Base-by-base conservation (phyloP, 2,329 filamentous ascomycete species). In the Zalaria sp. region DNA sequence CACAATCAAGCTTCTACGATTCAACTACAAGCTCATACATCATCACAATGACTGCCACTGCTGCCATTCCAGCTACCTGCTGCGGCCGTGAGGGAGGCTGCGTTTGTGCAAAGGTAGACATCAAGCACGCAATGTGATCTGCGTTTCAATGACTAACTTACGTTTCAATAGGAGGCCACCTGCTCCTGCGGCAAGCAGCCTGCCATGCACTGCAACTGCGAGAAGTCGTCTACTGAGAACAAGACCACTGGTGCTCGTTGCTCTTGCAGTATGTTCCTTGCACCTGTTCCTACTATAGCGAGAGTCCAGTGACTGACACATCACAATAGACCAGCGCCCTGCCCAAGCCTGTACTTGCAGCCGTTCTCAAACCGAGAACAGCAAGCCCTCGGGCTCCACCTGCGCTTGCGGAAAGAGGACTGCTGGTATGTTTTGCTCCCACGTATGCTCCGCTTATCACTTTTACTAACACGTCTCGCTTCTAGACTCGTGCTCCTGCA, bases 171-270 rank as follows among this genome's bases (percentile, higher is more conserved):
- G 41, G 71, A 77, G 52, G 73, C 75, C 47, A 76, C 64, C 46
- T 94, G 87, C 76, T 93, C 85, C 10, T 96, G 89, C 61, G 89
- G 89, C 57, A 79, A 94, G 69, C 75, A 91, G 59, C 76, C 79
- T 3, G 89, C 89, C 39, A 77, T 94, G 38, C 72, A 88, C 60
- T 96, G 89, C 75, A 82, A 71, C 47, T 95, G 89, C 68, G 77
- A 77, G 54, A 88, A 85, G 63, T 74, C 87, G 3, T 49, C 71
- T 3, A 64, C 69, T 10, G 88, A 95, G 71, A 95, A 95, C 71
- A 65, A 66, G 34, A 59, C 84, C 43, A 61, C 69, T 5, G 85
- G 85, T 5, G 72, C 83, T 34, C 73, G 84, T 52, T 94, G 86
- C 72, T 87, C 83, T 36, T 93, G 87, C 70, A 76, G 85, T 73